These are phyloP conservation scores for Chrysopogon serrulatus DNA, from an alignment of 176 grass and related monocot species.

Conservation along the genomic window DNA sequence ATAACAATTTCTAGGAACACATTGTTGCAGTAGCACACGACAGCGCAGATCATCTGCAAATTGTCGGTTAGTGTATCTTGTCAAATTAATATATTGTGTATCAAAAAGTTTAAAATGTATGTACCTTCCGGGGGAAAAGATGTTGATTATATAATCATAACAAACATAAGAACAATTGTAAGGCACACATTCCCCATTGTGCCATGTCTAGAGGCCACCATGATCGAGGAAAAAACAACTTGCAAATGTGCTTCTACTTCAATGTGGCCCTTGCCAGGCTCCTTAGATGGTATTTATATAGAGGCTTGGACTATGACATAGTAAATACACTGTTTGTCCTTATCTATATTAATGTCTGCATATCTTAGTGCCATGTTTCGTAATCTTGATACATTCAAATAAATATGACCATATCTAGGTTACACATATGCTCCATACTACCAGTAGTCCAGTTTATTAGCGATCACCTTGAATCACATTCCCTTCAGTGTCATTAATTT, in stretches of 20 bases:
- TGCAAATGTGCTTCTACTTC: neutral
- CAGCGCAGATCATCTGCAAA: neutral
- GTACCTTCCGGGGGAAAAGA: neutral
- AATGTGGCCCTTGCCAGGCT: neutral
- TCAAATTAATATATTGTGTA: neutral
- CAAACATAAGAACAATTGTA: neutral
- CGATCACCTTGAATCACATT: too few species aligned
- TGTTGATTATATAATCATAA: neutral
- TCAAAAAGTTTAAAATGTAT: neutral
- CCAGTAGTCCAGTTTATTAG: too few species aligned
- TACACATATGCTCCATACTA: neutral
- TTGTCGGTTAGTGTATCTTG: neutral
- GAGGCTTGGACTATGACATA: neutral
- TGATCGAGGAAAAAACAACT: neutral
- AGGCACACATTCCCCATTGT: neutral
- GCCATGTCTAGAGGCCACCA: neutral
- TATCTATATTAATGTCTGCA: neutral
- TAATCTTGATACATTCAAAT: neutral
- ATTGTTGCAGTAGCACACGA: neutral
- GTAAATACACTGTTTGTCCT: neutral
- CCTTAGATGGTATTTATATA: neutral
- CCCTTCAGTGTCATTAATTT: too few species aligned
- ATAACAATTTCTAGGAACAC: neutral
- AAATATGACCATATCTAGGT: neutral
- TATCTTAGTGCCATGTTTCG: neutral